Percentiles rank a stretch among this genome's conserved stretches.
Evolutionary conservation across 139 green algal species (phyloP).

Genomic region (Zygnema circumcarinatum): DNA sequence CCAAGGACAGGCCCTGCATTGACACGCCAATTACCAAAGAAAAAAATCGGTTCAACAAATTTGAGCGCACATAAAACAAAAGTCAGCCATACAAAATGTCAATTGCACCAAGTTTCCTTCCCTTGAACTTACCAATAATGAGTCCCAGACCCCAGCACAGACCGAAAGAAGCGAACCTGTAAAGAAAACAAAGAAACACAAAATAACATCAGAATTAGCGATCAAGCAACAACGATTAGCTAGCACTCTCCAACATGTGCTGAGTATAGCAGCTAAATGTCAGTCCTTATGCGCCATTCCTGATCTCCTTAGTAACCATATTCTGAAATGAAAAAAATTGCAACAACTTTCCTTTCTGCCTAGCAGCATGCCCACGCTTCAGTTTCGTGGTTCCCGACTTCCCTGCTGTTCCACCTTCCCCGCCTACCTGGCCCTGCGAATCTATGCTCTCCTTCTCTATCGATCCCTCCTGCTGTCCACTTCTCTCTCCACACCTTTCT

Average conservation of each 20-base stretch:
- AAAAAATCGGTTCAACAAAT: background rate
- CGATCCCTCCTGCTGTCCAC: too few relatives aligned
- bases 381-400: too few relatives aligned
- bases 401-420: too few relatives aligned
- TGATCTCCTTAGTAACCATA: background rate
- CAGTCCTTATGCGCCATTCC: background rate
- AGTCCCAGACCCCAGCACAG: background rate
- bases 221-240: background rate
- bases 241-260: background rate
- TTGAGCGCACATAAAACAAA: too few relatives aligned
- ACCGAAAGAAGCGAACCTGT: background rate
- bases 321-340: background rate
- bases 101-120: background rate
- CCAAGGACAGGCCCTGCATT: slow-evolving; percentile 26
- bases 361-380: too few relatives aligned
- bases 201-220: too few relatives aligned
- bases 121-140: background rate
- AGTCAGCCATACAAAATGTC: background rate
- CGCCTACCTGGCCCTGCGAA: too few relatives aligned
- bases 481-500: too few relatives aligned
- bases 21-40: background rate
- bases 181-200: too few relatives aligned
- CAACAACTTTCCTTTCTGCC: background rate
- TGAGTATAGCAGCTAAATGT: background rate
- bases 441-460: too few relatives aligned